phyloP scores from a whole-genome alignment of 1,284 basidiomycete genomes.

The Microstroma glucosiphilum region DNA sequence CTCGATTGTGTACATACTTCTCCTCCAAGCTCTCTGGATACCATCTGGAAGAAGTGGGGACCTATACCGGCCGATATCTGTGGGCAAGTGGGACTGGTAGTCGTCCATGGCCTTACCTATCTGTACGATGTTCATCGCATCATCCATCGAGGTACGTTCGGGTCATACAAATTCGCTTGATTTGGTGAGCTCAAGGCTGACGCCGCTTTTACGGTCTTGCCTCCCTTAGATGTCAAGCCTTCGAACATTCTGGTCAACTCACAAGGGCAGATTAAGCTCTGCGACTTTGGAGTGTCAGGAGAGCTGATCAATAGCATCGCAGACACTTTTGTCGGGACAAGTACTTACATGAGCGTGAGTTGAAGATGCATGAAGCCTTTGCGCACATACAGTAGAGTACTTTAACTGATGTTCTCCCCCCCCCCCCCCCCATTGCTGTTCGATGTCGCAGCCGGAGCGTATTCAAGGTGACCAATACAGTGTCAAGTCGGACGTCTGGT shows the following conservation, averaged over 20 bases:
- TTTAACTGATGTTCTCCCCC: too few relatives aligned
- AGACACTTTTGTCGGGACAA: slow-evolving; percentile 96
- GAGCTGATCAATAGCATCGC: slow-evolving; percentile 98
- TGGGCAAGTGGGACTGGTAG: slow-evolving; percentile 79
- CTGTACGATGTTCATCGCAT: slow-evolving; percentile 99
- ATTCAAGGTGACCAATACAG: slow-evolving; percentile 97
- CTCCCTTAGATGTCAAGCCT: slow-evolving; percentile 81
- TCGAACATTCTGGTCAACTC: slow-evolving; percentile 95
- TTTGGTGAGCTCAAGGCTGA: not conserved
- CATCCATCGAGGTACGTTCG: slow-evolving; percentile 77
- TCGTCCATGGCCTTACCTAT: slow-evolving; percentile 90
- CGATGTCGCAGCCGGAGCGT: slow-evolving; percentile 73
- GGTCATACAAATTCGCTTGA: not conserved
- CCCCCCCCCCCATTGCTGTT: not conserved
- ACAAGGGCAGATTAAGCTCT: slow-evolving; percentile 90
- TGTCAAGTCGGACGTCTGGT: slow-evolving; percentile 97
- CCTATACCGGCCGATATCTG: slow-evolving; percentile 83
- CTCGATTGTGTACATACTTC: not conserved
- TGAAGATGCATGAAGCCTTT: too few relatives aligned
- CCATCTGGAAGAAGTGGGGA: slow-evolving; percentile 88
- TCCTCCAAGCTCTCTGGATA: slow-evolving; percentile 62
- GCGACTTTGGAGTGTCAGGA: slow-evolving; percentile 97
- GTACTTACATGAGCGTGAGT: slow-evolving; percentile 92
- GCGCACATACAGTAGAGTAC: too few relatives aligned
- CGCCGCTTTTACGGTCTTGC: not conserved